phyloP scores from a whole-genome alignment of 768 basidiomycete species.

The Cystofilobasidium ferigula region DNA sequence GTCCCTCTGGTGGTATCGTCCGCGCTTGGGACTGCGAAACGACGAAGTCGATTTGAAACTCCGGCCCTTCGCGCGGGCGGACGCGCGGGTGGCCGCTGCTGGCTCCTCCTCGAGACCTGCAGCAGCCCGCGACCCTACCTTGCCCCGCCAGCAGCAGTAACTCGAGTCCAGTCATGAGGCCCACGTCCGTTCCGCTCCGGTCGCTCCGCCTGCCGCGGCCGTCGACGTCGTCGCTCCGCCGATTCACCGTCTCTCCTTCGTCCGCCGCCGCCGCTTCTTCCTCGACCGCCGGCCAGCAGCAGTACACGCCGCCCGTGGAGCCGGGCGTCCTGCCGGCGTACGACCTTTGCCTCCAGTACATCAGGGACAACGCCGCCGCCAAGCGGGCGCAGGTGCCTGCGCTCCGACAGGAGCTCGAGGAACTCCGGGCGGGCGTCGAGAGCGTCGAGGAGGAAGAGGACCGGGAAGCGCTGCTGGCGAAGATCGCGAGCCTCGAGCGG shows the following conservation, averaged over 20 bases:
- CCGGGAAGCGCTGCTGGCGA: constrained; percentile 65
- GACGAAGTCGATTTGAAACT: background rate
- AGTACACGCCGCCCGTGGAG: constrained; percentile 33
- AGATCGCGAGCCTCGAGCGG: constrained; percentile 52
- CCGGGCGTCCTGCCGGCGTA: constrained; percentile 44
- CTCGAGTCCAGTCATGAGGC: background rate
- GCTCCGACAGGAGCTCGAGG: constrained; percentile 39
- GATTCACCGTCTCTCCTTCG: constrained; percentile 39
- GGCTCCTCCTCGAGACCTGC: background rate
- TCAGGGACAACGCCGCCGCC: constrained; percentile 38
- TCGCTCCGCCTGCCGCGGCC: constrained; percentile 43
- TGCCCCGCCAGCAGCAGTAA: no score
- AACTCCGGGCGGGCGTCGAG: constrained; percentile 54
- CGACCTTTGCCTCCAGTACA: constrained; percentile 67
- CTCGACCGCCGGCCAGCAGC: constrained; percentile 35
- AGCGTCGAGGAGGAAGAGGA: constrained; percentile 72
- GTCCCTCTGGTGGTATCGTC: no score
- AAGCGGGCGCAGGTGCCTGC: constrained; percentile 24
- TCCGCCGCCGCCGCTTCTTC: constrained; percentile 39
- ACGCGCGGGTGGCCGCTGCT: background rate
- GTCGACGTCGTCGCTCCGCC: constrained; percentile 39
- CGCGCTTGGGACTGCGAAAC: no score
- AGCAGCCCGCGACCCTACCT: background rate
- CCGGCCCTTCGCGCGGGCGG: background rate
- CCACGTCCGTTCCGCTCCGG: constrained; percentile 31